Conservation (phyloP, 2,329 filamentous ascomycete species). For the Claviceps pazoutovae region DNA sequence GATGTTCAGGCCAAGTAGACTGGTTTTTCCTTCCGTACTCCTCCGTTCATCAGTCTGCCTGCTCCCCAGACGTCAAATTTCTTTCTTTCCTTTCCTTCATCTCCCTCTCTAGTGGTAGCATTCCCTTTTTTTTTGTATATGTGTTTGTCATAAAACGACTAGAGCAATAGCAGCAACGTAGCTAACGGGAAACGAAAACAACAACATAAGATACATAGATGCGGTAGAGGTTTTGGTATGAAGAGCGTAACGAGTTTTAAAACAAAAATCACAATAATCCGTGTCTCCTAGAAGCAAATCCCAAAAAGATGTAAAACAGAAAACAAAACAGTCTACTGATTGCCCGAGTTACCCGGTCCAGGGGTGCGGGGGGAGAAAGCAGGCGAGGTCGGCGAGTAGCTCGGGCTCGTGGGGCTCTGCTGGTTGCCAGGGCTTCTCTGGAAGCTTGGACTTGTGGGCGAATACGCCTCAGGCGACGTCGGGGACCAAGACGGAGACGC, state of each 20-base stretch:
- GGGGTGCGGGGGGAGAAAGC: slow-evolving; percentile 32
- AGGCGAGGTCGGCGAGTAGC: slow-evolving; percentile 52
- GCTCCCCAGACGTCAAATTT: background rate
- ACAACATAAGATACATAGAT: no score
- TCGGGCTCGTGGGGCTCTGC: slow-evolving; percentile 52
- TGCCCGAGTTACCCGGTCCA: slow-evolving; percentile 28
- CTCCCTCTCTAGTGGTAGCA: background rate
- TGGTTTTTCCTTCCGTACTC: no score
- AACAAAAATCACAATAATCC: no score
- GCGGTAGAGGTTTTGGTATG: no score
- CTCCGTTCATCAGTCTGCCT: no score
- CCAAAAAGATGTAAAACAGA: background rate
- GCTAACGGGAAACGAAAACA: no score
- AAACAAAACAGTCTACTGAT: slow-evolving; percentile 23
- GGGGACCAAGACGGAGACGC: slow-evolving; percentile 69
- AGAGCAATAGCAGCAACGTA: no score
- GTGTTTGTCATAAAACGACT: background rate
- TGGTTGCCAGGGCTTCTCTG: slow-evolving; percentile 38
- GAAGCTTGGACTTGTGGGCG: slow-evolving; percentile 49
- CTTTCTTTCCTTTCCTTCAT: background rate
- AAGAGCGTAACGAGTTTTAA: no score
- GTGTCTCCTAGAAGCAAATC: no score
- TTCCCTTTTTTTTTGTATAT: background rate
- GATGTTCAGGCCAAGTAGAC: no score
- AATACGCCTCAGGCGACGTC: slow-evolving; percentile 52